These are phyloP conservation scores for Kuraishia borneana DNA, from an alignment of 805 yeast species.

Conservation along the genomic window DNA sequence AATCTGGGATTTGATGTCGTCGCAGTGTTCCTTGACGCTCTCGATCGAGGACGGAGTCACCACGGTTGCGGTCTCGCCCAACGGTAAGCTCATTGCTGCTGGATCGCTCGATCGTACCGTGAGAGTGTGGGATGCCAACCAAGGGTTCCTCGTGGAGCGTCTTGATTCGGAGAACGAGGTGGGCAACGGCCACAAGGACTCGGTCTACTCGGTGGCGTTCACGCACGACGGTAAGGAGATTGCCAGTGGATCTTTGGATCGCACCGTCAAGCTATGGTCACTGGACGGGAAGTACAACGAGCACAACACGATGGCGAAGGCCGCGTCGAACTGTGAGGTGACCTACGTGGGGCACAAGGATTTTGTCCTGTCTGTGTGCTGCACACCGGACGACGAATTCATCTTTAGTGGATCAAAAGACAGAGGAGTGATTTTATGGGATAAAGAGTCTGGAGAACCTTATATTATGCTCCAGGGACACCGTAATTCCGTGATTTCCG, in stretches of 20 bases:
- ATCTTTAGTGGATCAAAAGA: constrained; percentile 92
- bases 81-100: constrained; percentile 89
- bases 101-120: constrained; percentile 94
- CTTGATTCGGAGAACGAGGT: constrained; percentile 80
- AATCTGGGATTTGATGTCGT: constrained; percentile 89
- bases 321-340: constrained; percentile 62
- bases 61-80: constrained; percentile 94
- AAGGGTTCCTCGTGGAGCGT: constrained; percentile 86
- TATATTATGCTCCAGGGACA: constrained; percentile 95
- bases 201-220: constrained; percentile 90
- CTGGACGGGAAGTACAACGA: constrained; percentile 47
- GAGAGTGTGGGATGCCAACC: constrained; percentile 91
- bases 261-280: constrained; percentile 94
- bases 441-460: constrained; percentile 82
- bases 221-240: constrained; percentile 86
- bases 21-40: constrained; percentile 80
- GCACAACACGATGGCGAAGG: constrained; percentile 24
- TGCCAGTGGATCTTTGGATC: constrained; percentile 90
- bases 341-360: constrained; percentile 95
- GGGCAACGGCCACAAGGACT: constrained; percentile 92
- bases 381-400: constrained; percentile 87
- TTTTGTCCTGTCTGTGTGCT: constrained; percentile 87
- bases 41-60: constrained; percentile 97
- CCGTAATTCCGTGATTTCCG: constrained; percentile 89
- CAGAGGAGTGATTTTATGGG: constrained; percentile 97